Evolutionary conservation across 2,329 filamentous ascomycete species (phyloP).

Genomic region (Alternaria infectoria): DNA sequence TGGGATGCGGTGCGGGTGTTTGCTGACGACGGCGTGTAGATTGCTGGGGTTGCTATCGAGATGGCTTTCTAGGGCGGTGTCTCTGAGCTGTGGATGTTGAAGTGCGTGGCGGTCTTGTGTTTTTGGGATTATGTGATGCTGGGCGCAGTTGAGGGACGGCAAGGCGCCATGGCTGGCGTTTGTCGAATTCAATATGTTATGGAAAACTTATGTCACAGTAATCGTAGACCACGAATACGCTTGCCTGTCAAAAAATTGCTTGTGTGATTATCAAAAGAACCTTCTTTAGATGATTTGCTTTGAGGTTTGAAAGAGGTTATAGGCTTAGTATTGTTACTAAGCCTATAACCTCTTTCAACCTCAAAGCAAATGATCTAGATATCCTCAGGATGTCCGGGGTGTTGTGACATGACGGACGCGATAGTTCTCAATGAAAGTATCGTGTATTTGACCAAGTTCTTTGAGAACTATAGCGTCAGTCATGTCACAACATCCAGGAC

Average conservation of each 20-base stretch:
- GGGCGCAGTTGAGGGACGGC: background rate
- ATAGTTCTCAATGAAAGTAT: background rate
- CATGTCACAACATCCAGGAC: background rate
- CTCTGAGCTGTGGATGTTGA: too few relatives aligned
- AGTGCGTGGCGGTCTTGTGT: too few relatives aligned
- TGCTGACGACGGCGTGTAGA: background rate
- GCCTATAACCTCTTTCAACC: background rate
- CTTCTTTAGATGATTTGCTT: background rate
- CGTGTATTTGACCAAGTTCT: background rate
- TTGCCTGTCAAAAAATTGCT: background rate
- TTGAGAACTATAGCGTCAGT: background rate
- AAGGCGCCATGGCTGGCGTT: background rate
- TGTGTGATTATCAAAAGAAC: accelerated
- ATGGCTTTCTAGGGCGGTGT: background rate
- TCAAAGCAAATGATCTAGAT: background rate
- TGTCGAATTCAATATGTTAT: background rate
- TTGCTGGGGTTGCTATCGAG: background rate
- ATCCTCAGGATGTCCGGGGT: background rate
- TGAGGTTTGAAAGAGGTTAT: background rate
- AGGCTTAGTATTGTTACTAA: background rate
- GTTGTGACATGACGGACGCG: background rate
- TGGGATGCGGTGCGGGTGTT: background rate
- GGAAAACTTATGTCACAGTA: background rate
- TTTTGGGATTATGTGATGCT: background rate
- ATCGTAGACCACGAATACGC: background rate